Conservation (phyloP, 2,329 filamentous ascomycete genomes). For the Penicillium sp. region DNA sequence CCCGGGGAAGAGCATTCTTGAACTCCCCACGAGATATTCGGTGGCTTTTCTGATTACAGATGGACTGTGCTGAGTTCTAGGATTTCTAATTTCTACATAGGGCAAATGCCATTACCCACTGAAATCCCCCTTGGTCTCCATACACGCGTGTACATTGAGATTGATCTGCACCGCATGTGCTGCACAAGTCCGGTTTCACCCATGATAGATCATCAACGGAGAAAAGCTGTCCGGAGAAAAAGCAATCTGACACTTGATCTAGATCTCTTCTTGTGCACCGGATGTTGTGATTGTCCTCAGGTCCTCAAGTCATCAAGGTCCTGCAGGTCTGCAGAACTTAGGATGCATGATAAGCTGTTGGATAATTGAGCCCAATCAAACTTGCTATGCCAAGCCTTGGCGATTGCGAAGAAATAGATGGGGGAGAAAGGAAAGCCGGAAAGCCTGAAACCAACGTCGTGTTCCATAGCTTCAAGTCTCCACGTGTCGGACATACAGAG, state of each 20-base stretch:
- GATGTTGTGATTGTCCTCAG: not conserved
- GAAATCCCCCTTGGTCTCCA: constrained; percentile 7
- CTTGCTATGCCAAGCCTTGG: constrained; percentile 7
- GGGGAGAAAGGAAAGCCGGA: not conserved
- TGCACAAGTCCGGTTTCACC: constrained; percentile 5
- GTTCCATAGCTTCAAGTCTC: not conserved
- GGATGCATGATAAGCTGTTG: constrained; percentile 13
- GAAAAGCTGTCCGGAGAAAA: not conserved
- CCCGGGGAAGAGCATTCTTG: not conserved
- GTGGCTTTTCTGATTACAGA: not conserved
- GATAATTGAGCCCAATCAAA: constrained; percentile 7
- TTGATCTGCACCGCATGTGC: constrained; percentile 18
- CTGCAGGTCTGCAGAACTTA: constrained; percentile 7
- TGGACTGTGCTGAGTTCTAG: not conserved
- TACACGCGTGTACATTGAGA: constrained; percentile 16
- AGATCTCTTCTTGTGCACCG: not conserved
- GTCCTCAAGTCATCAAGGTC: not conserved
- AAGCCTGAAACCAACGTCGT: not conserved
- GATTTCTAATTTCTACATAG: constrained; percentile 2
- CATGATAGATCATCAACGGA: not conserved
- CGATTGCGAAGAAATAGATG: not conserved
- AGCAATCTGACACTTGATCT: not conserved
- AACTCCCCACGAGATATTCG: not conserved
- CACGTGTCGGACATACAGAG: not conserved
- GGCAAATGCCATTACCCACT: constrained; percentile 13